These are phyloP conservation scores for Dendrobium huoshanense DNA, from an alignment of 106 monocot species.

Conservation along the genomic window DNA sequence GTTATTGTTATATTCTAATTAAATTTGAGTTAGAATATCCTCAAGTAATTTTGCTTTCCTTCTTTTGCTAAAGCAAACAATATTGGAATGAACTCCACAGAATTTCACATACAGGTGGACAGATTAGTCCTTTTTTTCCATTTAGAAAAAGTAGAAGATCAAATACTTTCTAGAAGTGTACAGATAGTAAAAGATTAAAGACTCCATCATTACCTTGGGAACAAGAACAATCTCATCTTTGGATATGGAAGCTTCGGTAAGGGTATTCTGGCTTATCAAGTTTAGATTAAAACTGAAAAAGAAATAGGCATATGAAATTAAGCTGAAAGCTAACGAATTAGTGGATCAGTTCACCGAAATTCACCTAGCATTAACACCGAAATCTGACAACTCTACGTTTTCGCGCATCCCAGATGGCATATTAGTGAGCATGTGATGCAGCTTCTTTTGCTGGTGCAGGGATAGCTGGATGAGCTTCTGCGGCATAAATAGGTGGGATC, in stretches of 20 bases:
- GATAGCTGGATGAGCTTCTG: constrained; percentile 71
- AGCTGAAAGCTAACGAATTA: neutral
- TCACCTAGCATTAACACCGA: constrained; percentile 31
- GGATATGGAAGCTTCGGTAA: constrained; percentile 9
- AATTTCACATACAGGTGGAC: too few relatives aligned
- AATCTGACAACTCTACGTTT: constrained; percentile 6
- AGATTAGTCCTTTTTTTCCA: neutral
- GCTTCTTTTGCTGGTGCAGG: constrained; percentile 54
- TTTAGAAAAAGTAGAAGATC: neutral
- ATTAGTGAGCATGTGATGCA: constrained; percentile 74
- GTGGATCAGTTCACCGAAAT: neutral
- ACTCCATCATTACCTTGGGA: constrained; percentile 36
- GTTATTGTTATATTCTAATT: too few relatives aligned
- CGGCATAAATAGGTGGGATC: neutral
- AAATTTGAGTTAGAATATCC: too few relatives aligned
- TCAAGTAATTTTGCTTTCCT: too few relatives aligned
- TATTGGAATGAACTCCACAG: too few relatives aligned
- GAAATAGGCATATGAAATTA: neutral
- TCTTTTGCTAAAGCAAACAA: too few relatives aligned
- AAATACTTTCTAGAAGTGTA: neutral
- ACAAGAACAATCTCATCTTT: constrained; percentile 29
- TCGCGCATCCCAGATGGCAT: constrained; percentile 47
- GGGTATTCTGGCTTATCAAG: neutral
- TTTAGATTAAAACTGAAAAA: constrained; percentile 1
- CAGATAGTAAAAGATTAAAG: neutral